Conservation (phyloP, 192 early-diverging fungal species). For the Backusella sp. region DNA sequence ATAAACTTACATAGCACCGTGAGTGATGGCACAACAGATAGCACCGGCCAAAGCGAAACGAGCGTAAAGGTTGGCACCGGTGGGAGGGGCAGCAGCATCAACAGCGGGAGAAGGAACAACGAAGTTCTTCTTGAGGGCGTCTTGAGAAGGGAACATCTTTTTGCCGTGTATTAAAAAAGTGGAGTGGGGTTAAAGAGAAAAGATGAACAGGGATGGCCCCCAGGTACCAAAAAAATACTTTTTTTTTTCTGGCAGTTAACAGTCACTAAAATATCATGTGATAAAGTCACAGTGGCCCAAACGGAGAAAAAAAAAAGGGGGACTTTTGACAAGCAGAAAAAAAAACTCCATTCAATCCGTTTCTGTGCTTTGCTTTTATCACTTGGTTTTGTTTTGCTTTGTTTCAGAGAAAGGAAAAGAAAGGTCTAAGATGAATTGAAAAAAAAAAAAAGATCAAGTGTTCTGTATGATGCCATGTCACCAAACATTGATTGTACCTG, state of each 20-base stretch:
- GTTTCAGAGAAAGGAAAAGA: neutral
- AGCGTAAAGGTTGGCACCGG: constrained; percentile 51
- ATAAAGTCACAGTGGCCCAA: neutral
- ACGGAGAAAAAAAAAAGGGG: neutral
- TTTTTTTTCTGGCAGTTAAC: neutral
- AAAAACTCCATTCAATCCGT: neutral
- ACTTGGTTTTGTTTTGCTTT: neutral
- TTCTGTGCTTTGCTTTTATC: neutral
- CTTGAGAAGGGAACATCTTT: constrained; percentile 36
- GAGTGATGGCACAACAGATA: constrained; percentile 58
- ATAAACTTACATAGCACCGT: constrained; percentile 48
- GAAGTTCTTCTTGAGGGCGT: constrained; percentile 36
- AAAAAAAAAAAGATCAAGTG: neutral
- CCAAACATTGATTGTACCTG: neutral
- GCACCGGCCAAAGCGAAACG: constrained; percentile 61
- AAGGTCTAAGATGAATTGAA: neutral
- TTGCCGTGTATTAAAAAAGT: neutral
- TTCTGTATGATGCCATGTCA: neutral
- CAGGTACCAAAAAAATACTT: constrained; percentile 9
- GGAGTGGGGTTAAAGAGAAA: constrained; percentile 13
- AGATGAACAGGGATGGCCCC: constrained; percentile 2
- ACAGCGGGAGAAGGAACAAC: constrained; percentile 34
- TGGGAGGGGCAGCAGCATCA: constrained; percentile 42
- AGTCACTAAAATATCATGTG: neutral
- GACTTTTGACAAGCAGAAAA: neutral